Evolutionary conservation across 177 flowering plant genomes (phyloP), one percentile per base, ranked within the genome.

Genomic region (Tripterygium wilfordii): DNA sequence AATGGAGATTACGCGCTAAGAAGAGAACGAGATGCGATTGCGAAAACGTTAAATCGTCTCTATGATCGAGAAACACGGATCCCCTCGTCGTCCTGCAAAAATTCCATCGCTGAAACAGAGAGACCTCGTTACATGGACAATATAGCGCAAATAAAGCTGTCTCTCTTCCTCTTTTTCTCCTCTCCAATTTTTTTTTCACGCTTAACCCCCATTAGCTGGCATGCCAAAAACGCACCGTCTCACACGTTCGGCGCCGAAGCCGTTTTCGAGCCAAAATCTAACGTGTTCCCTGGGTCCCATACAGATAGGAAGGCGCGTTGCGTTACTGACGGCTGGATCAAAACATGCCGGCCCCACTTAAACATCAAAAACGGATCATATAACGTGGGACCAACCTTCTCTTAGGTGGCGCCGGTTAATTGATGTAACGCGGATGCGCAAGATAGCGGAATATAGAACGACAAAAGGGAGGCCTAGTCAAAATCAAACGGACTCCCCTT

Each of bases 121-220:
- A n/a, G n/a, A n/a, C n/a, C n/a, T n/a, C n/a, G n/a, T n/a, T n/a
- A n/a, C n/a, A n/a, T n/a, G n/a, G n/a, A n/a, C n/a, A n/a, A n/a
- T n/a, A n/a, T n/a, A n/a, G 41, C 53, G 49, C 43, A 60, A 59
- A 54, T 43, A 51, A 14, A 52, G 54, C 60, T 45, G 43, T 48
- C 45, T 7, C 18, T 28, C 27, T 42, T 16, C 4, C 4, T 26
- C 26, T 48, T 10, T 31, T 29, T 31, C 1, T 48, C 28, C 39
- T 40, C n/a, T 13, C 12, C 1, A 2, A 8, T 46, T 8, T 57
- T 30, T 33, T 14, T 16, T 2, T 14, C 17, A 24, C 1, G 18
- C 8, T 13, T 23, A 12, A 21, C 7, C 17, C 21, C 17, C 25
- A 5, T 40, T 10, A 12, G 39, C 30, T 28, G 49, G 42, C 49